Evolutionary conservation across 2,329 filamentous ascomycete genomes (phyloP).

Genomic region (Ophiostoma fasciatum): DNA sequence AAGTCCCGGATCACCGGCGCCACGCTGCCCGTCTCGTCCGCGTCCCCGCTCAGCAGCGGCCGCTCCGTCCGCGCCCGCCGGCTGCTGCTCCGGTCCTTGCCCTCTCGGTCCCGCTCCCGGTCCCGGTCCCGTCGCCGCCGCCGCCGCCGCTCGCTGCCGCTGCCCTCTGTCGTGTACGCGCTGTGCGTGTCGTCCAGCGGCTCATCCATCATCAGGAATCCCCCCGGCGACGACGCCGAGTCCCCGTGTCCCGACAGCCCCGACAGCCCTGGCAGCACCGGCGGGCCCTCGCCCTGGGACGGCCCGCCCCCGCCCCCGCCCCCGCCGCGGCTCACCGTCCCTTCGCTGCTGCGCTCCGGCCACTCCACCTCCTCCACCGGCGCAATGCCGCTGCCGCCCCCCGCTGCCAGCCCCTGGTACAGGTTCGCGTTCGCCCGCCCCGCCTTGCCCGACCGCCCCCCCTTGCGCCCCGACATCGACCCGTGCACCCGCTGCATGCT

Average conservation of each 20-base stretch:
- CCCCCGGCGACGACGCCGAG: constrained; percentile 7
- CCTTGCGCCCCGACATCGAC: constrained; percentile 9
- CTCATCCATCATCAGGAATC: constrained; percentile 16
- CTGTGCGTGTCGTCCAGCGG: constrained; percentile 14
- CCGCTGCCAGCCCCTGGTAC: constrained; percentile 6
- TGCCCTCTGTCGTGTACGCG: constrained; percentile 13
- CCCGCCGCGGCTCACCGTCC: too few relatives aligned
- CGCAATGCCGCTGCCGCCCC: constrained; percentile 9
- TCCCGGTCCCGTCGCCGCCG: constrained; percentile 5
- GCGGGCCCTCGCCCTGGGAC: constrained; percentile 2
- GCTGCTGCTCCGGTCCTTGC: not conserved
- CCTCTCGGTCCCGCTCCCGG: not conserved
- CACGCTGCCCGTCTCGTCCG: constrained; percentile 12
- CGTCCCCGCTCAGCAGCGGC: constrained; percentile 11
- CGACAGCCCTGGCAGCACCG: constrained; percentile 6
- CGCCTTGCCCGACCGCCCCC: constrained; percentile 1
- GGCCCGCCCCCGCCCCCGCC: too few relatives aligned
- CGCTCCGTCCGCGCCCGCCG: constrained; percentile 6
- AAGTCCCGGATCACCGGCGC: constrained; percentile 22
- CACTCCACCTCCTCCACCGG: constrained; percentile 16
- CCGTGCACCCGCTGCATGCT: constrained; percentile 15
- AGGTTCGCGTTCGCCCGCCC: not conserved
- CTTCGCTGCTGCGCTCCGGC: constrained; percentile 4
- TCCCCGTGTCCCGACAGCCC: constrained; percentile 8
- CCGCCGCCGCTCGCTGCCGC: constrained; percentile 10